Conservation (phyloP, 148 eudicot genomes). For the Fagopyrum homotropicum region DNA sequence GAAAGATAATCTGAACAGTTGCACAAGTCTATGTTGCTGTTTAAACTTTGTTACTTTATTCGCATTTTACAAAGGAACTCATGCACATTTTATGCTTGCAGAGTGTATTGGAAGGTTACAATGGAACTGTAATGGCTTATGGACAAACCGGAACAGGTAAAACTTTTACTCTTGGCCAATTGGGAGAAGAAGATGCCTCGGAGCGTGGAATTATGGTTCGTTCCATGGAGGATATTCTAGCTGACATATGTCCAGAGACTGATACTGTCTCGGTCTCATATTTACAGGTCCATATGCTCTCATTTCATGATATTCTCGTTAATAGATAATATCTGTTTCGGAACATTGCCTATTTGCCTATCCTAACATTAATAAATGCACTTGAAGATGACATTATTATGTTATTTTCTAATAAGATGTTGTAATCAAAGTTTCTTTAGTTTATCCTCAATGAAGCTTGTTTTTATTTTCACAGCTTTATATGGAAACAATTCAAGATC, state of each 20-base stretch:
- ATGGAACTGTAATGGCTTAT: conserved; percentile 98
- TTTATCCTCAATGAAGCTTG: background rate
- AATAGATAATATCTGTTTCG: background rate
- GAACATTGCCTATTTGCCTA: background rate
- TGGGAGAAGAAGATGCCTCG: conserved; percentile 90
- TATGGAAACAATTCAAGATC: conserved; percentile 97
- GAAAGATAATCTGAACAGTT: background rate
- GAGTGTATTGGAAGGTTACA: conserved; percentile 98
- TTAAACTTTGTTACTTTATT: background rate
- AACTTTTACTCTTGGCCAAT: conserved; percentile 89
- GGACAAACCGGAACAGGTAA: conserved; percentile 99
- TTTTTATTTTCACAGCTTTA: conserved; percentile 55
- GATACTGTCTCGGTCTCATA: conserved; percentile 81
- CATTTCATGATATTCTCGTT: background rate
- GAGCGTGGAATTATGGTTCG: conserved; percentile 99
- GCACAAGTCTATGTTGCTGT: background rate
- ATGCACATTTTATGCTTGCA: conserved; percentile 19
- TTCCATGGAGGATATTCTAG: conserved; percentile 90
- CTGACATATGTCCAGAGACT: conserved; percentile 55
- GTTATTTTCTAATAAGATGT: background rate
- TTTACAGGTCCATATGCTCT: conserved; percentile 60
- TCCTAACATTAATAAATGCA: background rate
- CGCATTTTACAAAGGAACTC: conserved; percentile 15
- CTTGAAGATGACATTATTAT: background rate
- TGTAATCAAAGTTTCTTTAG: background rate